Base-by-base conservation (phyloP, 371 early-diverging fungal species). In the Syncephalastrum sp. region DNA sequence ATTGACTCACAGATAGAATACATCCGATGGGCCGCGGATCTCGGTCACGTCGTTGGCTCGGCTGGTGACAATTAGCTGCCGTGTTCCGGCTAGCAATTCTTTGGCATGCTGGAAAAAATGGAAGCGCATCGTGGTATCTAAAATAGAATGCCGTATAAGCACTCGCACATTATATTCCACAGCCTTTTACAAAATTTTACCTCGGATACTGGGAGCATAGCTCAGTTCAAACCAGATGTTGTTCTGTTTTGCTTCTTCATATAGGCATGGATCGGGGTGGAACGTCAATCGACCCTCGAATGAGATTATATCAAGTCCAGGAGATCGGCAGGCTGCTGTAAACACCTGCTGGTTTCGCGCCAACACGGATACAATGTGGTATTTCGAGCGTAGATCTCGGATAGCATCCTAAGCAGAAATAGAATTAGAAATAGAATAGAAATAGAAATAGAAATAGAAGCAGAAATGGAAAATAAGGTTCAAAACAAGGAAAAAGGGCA, bases 231-330 rank as follows among this genome's bases (percentile, higher is more conserved):
- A 93, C 49, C 74, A 77, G 15, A 93, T 70, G 17, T 92, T 90
- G 23, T 88, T 79, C 16, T 84, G 77, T 3, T 94, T 27, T 7
- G 75, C 75, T 48, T 57, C 47, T 42, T 65, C 48, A 10, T 71
- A 51, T 48, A 53, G 51, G n/a, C 85, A 67, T 27, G 78, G 82
- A 59, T 89, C 87, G 14, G 94, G 64, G 64, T 84, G 82, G 64
- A 93, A 97, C 1, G 90, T 82, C 42, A 97, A 63, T 21, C 95
- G 82, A 52, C 60, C 69, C 42, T 93, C 91, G 33, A 96, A 67
- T 14, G 93, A 84, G 33, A 97, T 93, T 45, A 97, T 80, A 67
- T 97, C 98, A 19, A 92, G 77, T 6, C 89, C 86, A 47, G 80
- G 69, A 16, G 74, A 65, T 7, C 69, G 61, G 65, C 94, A 92